Base-by-base conservation (phyloP, 1,139 yeast species). In the Debaryomycetaceae sp. region DNA sequence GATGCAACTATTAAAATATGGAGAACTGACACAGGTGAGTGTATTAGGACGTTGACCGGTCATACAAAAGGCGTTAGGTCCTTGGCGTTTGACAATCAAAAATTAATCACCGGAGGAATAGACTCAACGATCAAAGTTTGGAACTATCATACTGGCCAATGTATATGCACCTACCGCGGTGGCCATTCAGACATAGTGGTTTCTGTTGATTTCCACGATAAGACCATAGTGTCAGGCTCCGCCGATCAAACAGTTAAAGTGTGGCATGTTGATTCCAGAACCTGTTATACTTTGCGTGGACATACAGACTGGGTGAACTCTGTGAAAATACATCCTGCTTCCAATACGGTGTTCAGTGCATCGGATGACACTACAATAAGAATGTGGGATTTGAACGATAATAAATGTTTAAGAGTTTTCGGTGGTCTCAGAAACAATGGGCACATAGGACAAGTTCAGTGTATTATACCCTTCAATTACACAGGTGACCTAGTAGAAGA, bases 201-300 rank as follows among this genome's bases (percentile, higher is more conserved):
- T 39, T 80, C 89, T 49, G 90, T 93, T 44, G 93, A 86, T 60
- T 86, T 84, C 59, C 81, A 78, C 52, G 82, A 85, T 53, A 89
- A 87, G 57, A 75, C 89, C 31, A 89, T 93, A 59, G 98, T 91
- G 1, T 84, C 95, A 6, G 99, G 98, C 0, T 85, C 95, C 14
- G 96, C 96, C 0, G 99, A 93, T 66, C 78, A 80, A 52, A 90
- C 96, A 0, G 87, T 93, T 45, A 88, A 90, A 60, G 93, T 93
- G 9, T 93, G 99, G 99, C 95, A 93, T 63, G 96, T 93, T 44
- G 96, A 87, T 60, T 83, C 90, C 14, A 76, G 96, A 65, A 87
- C 96, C 2, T 93, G 97, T 60, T 89, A 87, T 63, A 89, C 98
- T 0, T 72, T 93, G 48, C 75, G 97, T 36, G 99, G 99, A 4